phyloP scores from a whole-genome alignment of 192 early-diverging fungal genomes.

The Podila epigama region DNA sequence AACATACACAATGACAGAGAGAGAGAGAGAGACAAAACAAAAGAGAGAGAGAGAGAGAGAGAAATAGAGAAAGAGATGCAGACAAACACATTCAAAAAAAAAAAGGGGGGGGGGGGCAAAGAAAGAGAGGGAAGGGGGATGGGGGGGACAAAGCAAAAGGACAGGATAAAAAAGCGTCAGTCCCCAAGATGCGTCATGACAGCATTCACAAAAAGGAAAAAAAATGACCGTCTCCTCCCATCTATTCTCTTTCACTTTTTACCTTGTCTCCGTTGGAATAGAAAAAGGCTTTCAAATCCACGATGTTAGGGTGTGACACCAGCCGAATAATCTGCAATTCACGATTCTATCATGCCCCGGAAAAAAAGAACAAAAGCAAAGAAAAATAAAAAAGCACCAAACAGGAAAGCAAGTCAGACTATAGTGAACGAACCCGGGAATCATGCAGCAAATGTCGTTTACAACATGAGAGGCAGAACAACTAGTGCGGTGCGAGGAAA shows the following conservation, averaged over 20 bases:
- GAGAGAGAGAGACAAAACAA: too few species aligned
- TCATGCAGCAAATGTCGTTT: too few species aligned
- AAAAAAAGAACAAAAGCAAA: not conserved
- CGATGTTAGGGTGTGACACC: constrained; percentile 93
- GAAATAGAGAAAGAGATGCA: not conserved
- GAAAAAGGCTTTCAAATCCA: constrained; percentile 90
- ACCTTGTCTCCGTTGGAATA: constrained; percentile 93
- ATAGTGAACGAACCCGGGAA: too few species aligned
- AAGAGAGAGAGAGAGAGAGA: too few species aligned
- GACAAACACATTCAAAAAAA: not conserved
- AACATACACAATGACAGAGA: too few species aligned
- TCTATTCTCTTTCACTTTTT: constrained; percentile 1
- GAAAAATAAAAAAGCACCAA: not conserved
- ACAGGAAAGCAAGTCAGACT: not conserved
- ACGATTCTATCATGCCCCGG: constrained; percentile 70
- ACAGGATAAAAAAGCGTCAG: not conserved
- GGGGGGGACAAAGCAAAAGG: too few species aligned
- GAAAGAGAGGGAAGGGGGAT: too few species aligned
- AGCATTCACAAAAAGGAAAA: too few species aligned
- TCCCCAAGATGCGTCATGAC: too few species aligned
- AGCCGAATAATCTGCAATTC: constrained; percentile 94
- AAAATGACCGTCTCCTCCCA: too few species aligned
- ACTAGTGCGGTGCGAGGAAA: not conserved
- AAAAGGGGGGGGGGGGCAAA: not conserved
- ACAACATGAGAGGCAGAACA: too few species aligned